Evolutionary conservation across 345 rosid species (phyloP).

Genomic region (Physaria fendleri): DNA sequence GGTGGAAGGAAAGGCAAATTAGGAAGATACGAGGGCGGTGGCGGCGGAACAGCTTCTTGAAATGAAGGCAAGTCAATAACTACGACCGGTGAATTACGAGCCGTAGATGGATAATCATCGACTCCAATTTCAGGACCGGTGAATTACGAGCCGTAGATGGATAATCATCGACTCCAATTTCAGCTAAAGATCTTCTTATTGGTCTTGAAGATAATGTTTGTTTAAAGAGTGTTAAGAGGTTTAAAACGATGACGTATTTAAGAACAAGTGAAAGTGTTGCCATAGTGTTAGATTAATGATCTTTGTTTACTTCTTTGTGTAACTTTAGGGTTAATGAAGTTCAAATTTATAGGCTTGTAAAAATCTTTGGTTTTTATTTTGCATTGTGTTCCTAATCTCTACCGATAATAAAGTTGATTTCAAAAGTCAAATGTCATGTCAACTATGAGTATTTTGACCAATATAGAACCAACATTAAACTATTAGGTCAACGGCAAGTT

Average conservation of each 20-base stretch:
- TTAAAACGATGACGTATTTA: conserved; percentile 10
- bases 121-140: conserved; percentile 28
- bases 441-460: conserved; percentile 15
- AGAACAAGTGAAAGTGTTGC: conserved; percentile 7
- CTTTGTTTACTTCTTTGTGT: neutral
- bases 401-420: conserved; percentile 1
- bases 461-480: neutral
- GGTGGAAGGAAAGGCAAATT: neutral
- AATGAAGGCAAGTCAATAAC: conserved; percentile 15
- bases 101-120: conserved; percentile 31
- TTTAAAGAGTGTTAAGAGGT: neutral
- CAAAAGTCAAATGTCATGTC: conserved; percentile 29
- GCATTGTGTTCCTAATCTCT: conserved; percentile 35
- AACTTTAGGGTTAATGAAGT: neutral
- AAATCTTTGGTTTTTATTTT: neutral
- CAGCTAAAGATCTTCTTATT: conserved; percentile 14
- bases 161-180: conserved; percentile 26
- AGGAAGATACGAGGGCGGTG: conserved; percentile 10
- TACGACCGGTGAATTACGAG: conserved; percentile 25
- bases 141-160: conserved; percentile 28
- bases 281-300: conserved; percentile 2
- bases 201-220: conserved; percentile 12
- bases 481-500: conserved; percentile 2
- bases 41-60: conserved; percentile 11
- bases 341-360: conserved; percentile 7